phyloP scores from a whole-genome alignment of 2,329 filamentous ascomycete genomes.

The Monilinia vaccinii-corymbosi region DNA sequence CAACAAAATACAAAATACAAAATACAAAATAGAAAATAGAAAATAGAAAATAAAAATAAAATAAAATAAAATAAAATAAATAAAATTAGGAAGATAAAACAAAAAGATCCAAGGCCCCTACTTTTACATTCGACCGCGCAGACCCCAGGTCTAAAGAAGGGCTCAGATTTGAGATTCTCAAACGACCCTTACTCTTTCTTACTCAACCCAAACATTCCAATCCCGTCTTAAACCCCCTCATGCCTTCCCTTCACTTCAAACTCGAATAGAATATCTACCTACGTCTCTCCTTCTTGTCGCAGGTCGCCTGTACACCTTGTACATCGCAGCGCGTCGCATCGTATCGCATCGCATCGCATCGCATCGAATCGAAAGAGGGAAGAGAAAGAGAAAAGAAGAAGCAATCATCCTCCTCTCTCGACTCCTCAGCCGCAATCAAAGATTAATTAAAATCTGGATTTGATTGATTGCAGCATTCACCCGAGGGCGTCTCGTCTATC shows the following conservation, averaged over 20 bases:
- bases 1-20: no score
- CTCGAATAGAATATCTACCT: neutral
- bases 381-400: neutral
- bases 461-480: neutral
- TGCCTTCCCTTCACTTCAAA: conserved; percentile 6
- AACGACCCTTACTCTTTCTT: conserved; percentile 5
- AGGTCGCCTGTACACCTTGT: conserved; percentile 9
- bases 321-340: no score
- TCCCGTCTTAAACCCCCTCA: conserved; percentile 5
- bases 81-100: neutral
- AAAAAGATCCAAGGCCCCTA: neutral
- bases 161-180: conserved; percentile 8
- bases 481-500: neutral
- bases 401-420: no score
- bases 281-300: conserved; percentile 12
- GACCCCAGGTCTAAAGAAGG: neutral
- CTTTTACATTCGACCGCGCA: neutral
- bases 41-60: no score
- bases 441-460: neutral
- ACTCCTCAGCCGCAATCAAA: neutral
- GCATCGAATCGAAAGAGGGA: neutral
- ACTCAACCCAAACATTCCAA: neutral
- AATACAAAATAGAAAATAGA: no score
- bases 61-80: no score
- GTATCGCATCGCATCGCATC: no score